These are phyloP conservation scores for Beauveria scarabaeidicola DNA, from an alignment of 2,329 filamentous ascomycete species.

Conservation along the genomic window DNA sequence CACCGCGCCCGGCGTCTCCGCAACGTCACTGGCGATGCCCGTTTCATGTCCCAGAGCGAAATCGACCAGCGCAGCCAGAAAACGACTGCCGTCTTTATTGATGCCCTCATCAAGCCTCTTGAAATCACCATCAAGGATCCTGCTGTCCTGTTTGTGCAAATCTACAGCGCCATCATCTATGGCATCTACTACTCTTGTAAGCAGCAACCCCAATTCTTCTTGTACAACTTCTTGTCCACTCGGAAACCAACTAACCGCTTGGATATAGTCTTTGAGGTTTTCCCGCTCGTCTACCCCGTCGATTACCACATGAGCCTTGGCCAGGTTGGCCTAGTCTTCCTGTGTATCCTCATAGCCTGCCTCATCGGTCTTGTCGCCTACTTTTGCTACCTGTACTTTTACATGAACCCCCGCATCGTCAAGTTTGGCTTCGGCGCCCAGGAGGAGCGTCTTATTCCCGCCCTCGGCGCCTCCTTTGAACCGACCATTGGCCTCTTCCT, in stretches of 20 bases:
- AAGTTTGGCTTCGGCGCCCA: slow-evolving; percentile 41
- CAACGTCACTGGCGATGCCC: slow-evolving; percentile 46
- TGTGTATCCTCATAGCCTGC: slow-evolving; percentile 50
- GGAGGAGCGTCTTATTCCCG: slow-evolving; percentile 47
- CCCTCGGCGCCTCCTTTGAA: slow-evolving; percentile 42
- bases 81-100: slow-evolving; percentile 36
- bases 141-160: slow-evolving; percentile 51
- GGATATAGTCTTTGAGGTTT: slow-evolving; percentile 48
- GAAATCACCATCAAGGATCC: slow-evolving; percentile 54
- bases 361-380: slow-evolving; percentile 42
- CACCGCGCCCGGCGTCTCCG: slow-evolving; percentile 54
- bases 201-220: slow-evolving; percentile 12
- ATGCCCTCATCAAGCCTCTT: slow-evolving; percentile 53
- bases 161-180: slow-evolving; percentile 55
- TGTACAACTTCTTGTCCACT: not conserved
- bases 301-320: slow-evolving; percentile 53
- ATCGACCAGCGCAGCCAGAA: slow-evolving; percentile 51
- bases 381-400: slow-evolving; percentile 42
- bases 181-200: slow-evolving; percentile 50
- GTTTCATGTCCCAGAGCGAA: slow-evolving; percentile 54
- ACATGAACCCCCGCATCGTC: slow-evolving; percentile 41
- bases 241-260: slow-evolving; percentile 12
- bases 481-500: slow-evolving; percentile 53
- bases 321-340: slow-evolving; percentile 51
- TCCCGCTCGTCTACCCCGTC: slow-evolving; percentile 53